Evolutionary conservation across 1,284 basidiomycete species (phyloP), one percentile per base, ranked within the genome.

Genomic region (Leccinum pachyderme): DNA sequence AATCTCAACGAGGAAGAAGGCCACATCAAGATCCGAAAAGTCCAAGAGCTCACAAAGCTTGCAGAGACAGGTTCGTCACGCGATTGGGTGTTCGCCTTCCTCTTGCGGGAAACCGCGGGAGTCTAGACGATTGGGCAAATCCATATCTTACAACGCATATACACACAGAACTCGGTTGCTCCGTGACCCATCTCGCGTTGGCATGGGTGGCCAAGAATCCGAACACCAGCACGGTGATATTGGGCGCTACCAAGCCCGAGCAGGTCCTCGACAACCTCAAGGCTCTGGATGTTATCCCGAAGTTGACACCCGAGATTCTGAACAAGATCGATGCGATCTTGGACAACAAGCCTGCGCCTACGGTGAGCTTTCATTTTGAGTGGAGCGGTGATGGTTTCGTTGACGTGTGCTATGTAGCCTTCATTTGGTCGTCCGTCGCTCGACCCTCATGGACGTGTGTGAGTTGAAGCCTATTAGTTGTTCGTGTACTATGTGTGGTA

Each of bases 161-260:
- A 27, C 47, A 25, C 44, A 44, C 64, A 80, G 80, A 82, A 62
- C 73, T 87, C 13, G 79, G 76, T 37, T 81, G 80, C 60, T 81
- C 74, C 35, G 78, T 83, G 54, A 74, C 82, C 28, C 81, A 82
- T 52, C 79, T 95, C 35, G 86, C 91, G 0, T 77, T 93, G 35
- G 91, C 91, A 5, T 93, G 90, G 89, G 77, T 87, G 4, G 82
- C 86, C 6, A 78, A 75, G 60, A 86, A 89, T 69, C 80, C 82
- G n/a, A 84, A 88, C 71, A 87, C 82, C 7, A 77, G 77, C 28
- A 84, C 80, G 18, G 82, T 89, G 62, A 88, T 90, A 60, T 77
- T 92, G 51, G 87, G 89, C 49, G 81, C 80, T 1, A 77, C 79
- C 18, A 81, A 75, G 47, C 72, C 76, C 3, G 70, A 78, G 51